Evolutionary conservation across 768 basidiomycete genomes (phyloP).

Genomic region (Mycena leptocephala): DNA sequence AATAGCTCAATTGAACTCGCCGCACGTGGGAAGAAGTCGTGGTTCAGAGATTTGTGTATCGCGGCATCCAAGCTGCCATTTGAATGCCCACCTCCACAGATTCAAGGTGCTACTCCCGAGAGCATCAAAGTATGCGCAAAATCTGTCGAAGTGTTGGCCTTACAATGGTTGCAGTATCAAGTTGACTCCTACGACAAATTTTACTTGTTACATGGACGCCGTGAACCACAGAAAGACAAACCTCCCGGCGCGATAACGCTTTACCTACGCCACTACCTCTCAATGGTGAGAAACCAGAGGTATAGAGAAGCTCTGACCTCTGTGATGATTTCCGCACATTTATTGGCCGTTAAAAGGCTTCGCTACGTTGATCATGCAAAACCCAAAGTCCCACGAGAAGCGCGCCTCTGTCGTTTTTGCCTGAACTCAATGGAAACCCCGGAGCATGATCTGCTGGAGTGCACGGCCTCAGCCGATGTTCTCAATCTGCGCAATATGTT

Average conservation of each 20-base stretch:
- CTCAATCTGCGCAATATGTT: too few species aligned
- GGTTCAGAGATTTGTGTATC: background rate
- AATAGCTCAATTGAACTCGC: too few species aligned
- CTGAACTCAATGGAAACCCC: too few species aligned
- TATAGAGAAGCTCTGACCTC: conserved; percentile 20
- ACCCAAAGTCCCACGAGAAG: too few species aligned
- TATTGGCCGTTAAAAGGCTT: conserved; percentile 15
- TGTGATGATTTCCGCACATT: conserved; percentile 15
- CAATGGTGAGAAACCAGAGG: background rate
- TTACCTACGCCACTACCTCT: conserved; percentile 8
- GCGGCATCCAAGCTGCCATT: background rate
- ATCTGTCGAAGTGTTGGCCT: background rate
- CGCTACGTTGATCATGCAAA: too few species aligned
- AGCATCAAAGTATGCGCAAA: background rate
- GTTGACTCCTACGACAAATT: conserved; percentile 13
- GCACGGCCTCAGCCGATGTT: too few species aligned
- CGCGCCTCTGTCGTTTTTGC: too few species aligned
- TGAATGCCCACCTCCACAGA: background rate
- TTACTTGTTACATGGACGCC: conserved; percentile 17
- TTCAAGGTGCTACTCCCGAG: background rate
- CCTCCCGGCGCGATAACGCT: background rate
- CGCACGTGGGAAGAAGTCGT: too few species aligned
- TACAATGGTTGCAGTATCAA: conserved; percentile 4
- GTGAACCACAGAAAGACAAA: conserved; percentile 14
- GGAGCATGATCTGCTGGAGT: too few species aligned